Base-by-base conservation (phyloP, 306 rosid genomes). In the Potentilla sterilis region DNA sequence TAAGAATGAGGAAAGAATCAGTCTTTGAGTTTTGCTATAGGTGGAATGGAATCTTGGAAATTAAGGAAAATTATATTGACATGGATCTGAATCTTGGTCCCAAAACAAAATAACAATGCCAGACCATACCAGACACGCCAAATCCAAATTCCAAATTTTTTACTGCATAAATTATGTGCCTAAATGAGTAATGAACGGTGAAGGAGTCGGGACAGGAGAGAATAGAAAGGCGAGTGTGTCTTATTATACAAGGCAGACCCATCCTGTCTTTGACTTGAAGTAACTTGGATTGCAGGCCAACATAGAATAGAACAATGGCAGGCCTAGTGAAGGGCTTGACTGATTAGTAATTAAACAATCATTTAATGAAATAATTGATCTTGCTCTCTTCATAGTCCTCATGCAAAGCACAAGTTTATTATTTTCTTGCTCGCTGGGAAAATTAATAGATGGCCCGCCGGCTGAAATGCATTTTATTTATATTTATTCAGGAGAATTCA, bases 201-300 rank as follows among this genome's bases (percentile, higher is more conserved):
- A 18, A 0, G 21, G n/a, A 19, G 28, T 61, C 32, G n/a, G 40
- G 67, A 61, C 67, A 1, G 41, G 18, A 1, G 67, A 61, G 67
- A 32, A 61, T 61, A 64, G 46, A 64, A 64, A 64, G 46, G 69
- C 19, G 0, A 9, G 1, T 37, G 46, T 64, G 69, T 37, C 46
- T 3, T 64, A 9, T 37, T 64, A 63, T 63, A 37, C 69, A 18
- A 13, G 41, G 66, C 1, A 21, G 15, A 22, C 64, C 1, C 35
- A 9, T 9, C 38, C 43, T 35, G 68, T 63, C 38, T 12, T 63
- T 63, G 67, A 62, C 42, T 62, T 1, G 2, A 7, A 63, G 21
- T 35, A 16, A 62, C 21, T 62, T 62, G 42, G 67, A 62, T 35
- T 63, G 68, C 68, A 63, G 68, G 68, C 68, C 68, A 35, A 63